phyloP scores from a whole-genome alignment of 129 eudicot genomes.

The Artemisia annua region DNA sequence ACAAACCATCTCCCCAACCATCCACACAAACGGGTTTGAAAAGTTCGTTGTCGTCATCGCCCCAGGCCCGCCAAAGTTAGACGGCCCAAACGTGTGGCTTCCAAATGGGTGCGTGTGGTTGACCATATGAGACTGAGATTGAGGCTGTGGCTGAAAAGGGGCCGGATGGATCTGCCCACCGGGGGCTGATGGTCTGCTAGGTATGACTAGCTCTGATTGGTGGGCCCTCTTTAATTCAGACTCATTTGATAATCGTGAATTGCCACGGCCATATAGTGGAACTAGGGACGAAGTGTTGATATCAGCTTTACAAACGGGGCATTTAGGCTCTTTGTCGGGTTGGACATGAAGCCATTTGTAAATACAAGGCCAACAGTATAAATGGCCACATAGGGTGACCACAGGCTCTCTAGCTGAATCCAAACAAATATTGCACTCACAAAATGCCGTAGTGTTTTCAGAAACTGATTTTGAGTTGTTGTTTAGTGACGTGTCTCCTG shows the following conservation, averaged over 20 bases:
- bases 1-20: conserved; percentile 72
- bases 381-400: conserved; percentile 92
- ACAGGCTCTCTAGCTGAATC: conserved; percentile 85
- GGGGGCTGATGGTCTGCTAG: conserved; percentile 66
- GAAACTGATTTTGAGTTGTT: conserved; percentile 42
- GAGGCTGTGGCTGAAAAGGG: conserved; percentile 43
- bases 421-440: conserved; percentile 87
- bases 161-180: conserved; percentile 39
- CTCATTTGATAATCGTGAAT: conserved; percentile 35
- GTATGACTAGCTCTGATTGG: conserved; percentile 42
- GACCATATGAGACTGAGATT: conserved; percentile 42
- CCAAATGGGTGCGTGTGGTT: conserved; percentile 46
- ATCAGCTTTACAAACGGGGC: conserved; percentile 83
- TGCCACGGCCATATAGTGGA: conserved; percentile 80
- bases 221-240: conserved; percentile 30
- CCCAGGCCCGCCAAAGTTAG: conserved; percentile 14
- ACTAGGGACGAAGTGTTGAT: conserved; percentile 66
- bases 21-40: conserved; percentile 56
- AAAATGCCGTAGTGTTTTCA: conserved; percentile 51
- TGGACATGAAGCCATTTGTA: conserved; percentile 81
- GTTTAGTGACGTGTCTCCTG: conserved; percentile 33
- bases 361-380: conserved; percentile 95
- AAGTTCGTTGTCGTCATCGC: conserved; percentile 40
- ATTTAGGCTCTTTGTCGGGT: conserved; percentile 49
- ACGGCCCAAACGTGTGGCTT: conserved; percentile 33